These are phyloP conservation scores for Leishmania amazonensis DNA, from an alignment of 208 protist genomes.

Conservation along the genomic window DNA sequence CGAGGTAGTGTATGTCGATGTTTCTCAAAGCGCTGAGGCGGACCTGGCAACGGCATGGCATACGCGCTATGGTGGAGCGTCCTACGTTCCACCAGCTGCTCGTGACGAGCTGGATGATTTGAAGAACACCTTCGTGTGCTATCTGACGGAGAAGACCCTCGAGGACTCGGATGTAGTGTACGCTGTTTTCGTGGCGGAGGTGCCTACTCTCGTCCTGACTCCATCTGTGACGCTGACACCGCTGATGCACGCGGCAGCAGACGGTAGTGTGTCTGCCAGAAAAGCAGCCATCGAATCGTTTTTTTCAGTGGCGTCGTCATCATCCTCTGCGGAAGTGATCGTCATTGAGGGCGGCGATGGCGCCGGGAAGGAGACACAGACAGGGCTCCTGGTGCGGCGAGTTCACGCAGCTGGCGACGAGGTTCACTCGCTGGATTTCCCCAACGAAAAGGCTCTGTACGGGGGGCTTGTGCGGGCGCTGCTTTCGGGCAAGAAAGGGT, in stretches of 20 bases:
- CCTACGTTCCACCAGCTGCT: background rate
- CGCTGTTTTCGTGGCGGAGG: constrained; percentile 55
- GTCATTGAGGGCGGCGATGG: constrained; percentile 93
- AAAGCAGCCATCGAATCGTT: constrained; percentile 26
- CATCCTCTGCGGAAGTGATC: constrained; percentile 39
- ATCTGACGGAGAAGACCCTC: constrained; percentile 62
- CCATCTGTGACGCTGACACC: constrained; percentile 41
- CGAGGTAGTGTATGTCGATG: constrained; percentile 5
- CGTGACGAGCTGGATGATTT: constrained; percentile 20
- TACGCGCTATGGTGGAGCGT: constrained; percentile 8
- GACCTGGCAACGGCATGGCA: constrained; percentile 27
- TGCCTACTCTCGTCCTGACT: constrained; percentile 48
- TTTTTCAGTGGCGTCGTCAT: constrained; percentile 24
- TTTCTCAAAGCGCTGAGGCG: constrained; percentile 3
- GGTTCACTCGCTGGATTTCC: constrained; percentile 85
- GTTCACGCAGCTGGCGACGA: constrained; percentile 3
- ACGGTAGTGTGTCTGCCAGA: background rate
- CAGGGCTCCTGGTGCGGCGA: constrained; percentile 49
- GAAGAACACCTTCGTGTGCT: constrained; percentile 49
- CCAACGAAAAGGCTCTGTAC: constrained; percentile 75
- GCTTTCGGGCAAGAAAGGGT: constrained; percentile 82
- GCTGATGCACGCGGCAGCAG: constrained; percentile 26
- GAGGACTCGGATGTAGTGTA: constrained; percentile 64
- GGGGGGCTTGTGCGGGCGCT: constrained; percentile 81
- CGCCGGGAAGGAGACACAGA: constrained; percentile 92